Base-by-base conservation (phyloP, 148 eudicot genomes). In the Chenopodium berlandieri region DNA sequence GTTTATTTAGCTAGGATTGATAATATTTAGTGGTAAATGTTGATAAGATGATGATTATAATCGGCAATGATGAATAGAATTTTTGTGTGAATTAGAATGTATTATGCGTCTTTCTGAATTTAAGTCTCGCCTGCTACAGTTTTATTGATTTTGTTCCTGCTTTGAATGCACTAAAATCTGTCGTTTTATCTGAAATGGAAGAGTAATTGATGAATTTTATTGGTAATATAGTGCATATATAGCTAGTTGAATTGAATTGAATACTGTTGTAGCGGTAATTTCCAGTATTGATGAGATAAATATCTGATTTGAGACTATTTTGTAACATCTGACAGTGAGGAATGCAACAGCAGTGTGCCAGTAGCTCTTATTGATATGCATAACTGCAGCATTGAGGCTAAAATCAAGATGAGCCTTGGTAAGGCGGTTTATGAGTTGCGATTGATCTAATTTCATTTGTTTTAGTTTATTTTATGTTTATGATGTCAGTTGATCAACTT, bases 331-430 rank as follows among this genome's bases (percentile, higher is more conserved):
- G 82, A 25, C 94, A 94, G 98, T 80, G 94, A 90, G 63, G 88
- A 88, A 44, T 94, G 98, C 88, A 89, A 87, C 13, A 90, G 87
- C 60, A 88, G 89, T 83, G 98, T 95, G 10, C 87, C 99, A 1
- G 94, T 93, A 30, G 97, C 91, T 1, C 87, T 95, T n/a, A 92
- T 95, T 34, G 91, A 88, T 82, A 88, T 91, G 91, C 99, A 95
- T 60, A 86, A 80, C 67, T 95, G 99, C 73, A 86, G 90, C 44
- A 87, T 88, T 77, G 97, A 93, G 27, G 97, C 97, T 54, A 92
- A 88, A 83, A 89, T 92, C 78, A 90, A 90, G 87, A 90, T 85
- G 90, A 88, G 83, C 69, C 84, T 95, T 7, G 97, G 98, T 95
- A 77, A 6, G 75, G 4, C 3, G 13, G 20, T 58, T 6, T 30